Evolutionary conservation across 768 basidiomycete species (phyloP), one percentile per base, ranked within the genome.

Genomic region (Infundibulicybe gibba): DNA sequence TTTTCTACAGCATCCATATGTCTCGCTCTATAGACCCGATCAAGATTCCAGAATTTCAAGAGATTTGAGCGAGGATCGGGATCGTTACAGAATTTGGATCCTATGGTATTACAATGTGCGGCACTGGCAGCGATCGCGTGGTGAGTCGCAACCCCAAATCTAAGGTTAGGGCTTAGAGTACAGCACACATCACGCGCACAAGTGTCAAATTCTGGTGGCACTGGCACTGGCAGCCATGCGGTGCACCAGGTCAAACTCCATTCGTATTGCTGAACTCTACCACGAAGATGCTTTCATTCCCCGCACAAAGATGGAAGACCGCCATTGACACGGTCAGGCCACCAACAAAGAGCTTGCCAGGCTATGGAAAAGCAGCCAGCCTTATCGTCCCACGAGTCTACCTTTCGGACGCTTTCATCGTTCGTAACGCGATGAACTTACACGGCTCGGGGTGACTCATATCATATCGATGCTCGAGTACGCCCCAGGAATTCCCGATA

Each of bases 1-100:
- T 75, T 81, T 65, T 90, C 90, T 33, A 90, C 90, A 15, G 80
- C 86, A 57, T 92, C 90, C 90, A 92, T 90, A 25, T 25, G 3
- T 25, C 25, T 25, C 25, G 25, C 25, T 25, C 25, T 25, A 25
- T 25, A 25, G 25, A 25, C n/a, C n/a, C n/a, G n/a, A n/a, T n/a
- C n/a, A n/a, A n/a, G n/a, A n/a, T n/a, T n/a, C n/a, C n/a, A n/a
- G n/a, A n/a, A n/a, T n/a, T n/a, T n/a, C n/a, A n/a, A n/a, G n/a
- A n/a, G n/a, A n/a, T n/a, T n/a, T n/a, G n/a, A n/a, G n/a, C n/a
- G n/a, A n/a, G n/a, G n/a, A n/a, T n/a, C n/a, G n/a, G n/a, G n/a
- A n/a, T n/a, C n/a, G n/a, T n/a, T n/a, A n/a, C n/a, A n/a, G n/a
- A n/a, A n/a, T n/a, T n/a, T n/a, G n/a, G n/a, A n/a, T n/a, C n/a